These are phyloP conservation scores for Arctium minus DNA, from an alignment of 129 eudicot species.

Conservation along the genomic window DNA sequence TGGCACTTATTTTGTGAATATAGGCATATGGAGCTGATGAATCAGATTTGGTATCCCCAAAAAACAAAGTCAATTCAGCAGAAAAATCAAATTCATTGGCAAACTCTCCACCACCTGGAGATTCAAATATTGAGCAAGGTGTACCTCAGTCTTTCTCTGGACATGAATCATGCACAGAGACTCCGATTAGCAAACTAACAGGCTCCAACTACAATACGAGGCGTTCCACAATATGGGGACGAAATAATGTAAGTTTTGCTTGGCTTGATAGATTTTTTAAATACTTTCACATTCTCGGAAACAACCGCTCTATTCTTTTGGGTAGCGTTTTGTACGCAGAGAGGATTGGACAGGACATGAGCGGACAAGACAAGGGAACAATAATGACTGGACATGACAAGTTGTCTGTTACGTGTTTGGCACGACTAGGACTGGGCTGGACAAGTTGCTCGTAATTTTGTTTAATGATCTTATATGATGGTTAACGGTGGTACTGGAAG, in stretches of 20 bases:
- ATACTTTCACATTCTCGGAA: neutral
- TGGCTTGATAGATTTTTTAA: neutral
- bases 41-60: constrained; percentile 66
- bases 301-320: too few relatives aligned
- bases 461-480: too few relatives aligned
- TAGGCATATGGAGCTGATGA: constrained; percentile 74
- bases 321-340: too few relatives aligned
- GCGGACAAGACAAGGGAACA: too few relatives aligned
- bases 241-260: constrained; percentile 53
- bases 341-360: too few relatives aligned
- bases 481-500: too few relatives aligned
- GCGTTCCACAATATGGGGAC: constrained; percentile 78
- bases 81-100: constrained; percentile 39
- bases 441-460: too few relatives aligned
- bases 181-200: constrained; percentile 40
- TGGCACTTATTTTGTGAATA: constrained; percentile 11
- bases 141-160: constrained; percentile 45
- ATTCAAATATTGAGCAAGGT: constrained; percentile 52
- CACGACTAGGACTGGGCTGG: too few relatives aligned
- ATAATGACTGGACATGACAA: too few relatives aligned
- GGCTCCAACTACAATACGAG: constrained; percentile 47
- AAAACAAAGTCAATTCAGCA: constrained; percentile 22
- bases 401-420: too few relatives aligned
- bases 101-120: constrained; percentile 36
- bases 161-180: constrained; percentile 52